Percentiles rank a stretch among this genome's conserved stretches.
These are phyloP conservation scores for Leccinum boreale DNA, from an alignment of 768 basidiomycete species.

Conservation along the genomic window DNA sequence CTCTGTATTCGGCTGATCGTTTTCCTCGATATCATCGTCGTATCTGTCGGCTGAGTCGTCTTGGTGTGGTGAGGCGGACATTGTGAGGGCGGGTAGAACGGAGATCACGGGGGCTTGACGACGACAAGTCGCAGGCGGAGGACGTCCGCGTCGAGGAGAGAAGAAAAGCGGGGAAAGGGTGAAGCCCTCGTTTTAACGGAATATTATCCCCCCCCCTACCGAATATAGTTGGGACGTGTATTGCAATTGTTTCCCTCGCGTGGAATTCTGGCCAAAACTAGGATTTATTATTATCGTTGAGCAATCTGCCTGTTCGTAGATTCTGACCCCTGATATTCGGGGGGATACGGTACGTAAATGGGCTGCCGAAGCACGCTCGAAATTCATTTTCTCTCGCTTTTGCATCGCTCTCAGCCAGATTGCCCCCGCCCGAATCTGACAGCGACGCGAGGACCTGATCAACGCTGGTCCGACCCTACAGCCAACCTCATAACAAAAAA, in stretches of 20 bases:
- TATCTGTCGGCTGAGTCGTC: conserved; percentile 54
- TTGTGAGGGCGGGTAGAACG: conserved; percentile 30
- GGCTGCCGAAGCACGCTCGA: conserved; percentile 28
- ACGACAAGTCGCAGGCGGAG: conserved; percentile 18
- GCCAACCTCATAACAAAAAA: not conserved
- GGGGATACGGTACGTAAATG: conserved; percentile 61
- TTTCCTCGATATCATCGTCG: conserved; percentile 56
- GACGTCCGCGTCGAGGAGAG: conserved; percentile 39
- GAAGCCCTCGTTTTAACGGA: conserved; percentile 72
- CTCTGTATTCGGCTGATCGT: conserved; percentile 40
- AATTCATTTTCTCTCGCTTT: conserved; percentile 34
- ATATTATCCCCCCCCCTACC: conserved; percentile 56
- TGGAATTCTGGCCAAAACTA: conserved; percentile 56
- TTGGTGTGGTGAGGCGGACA: conserved; percentile 62
- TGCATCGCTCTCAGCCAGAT: conserved; percentile 23
- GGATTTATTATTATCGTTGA: conserved; percentile 56
- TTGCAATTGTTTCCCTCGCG: conserved; percentile 62
- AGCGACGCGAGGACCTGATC: conserved; percentile 12
- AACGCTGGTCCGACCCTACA: conserved; percentile 3
- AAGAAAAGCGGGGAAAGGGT: conserved; percentile 63
- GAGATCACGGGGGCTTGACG: conserved; percentile 25
- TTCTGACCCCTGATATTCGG: conserved; percentile 57
- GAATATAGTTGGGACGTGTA: conserved; percentile 68
- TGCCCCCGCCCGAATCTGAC: conserved; percentile 16
- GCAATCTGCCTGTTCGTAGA: conserved; percentile 48